These are phyloP conservation scores for Huntiella decipiens DNA, from an alignment of 2,329 filamentous ascomycete species.

Conservation along the genomic window DNA sequence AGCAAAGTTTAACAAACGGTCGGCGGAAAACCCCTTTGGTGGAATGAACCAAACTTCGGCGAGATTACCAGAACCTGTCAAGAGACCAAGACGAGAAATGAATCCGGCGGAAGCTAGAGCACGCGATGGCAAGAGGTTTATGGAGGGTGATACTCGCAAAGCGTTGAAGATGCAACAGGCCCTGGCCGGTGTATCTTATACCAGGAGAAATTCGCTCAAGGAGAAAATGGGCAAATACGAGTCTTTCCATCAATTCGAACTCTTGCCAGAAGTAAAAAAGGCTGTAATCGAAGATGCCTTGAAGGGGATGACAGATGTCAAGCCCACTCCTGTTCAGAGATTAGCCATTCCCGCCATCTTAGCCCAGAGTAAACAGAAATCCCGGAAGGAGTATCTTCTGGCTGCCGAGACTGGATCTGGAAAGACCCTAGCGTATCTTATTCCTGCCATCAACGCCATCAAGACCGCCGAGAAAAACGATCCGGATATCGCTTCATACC, in stretches of 20 bases:
- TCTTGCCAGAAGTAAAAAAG: slow-evolving; percentile 52
- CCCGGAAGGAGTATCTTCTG: slow-evolving; percentile 46
- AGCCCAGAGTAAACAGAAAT: slow-evolving; percentile 25
- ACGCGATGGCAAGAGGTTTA: slow-evolving; percentile 20
- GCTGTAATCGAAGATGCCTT: slow-evolving; percentile 58
- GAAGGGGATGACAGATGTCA: slow-evolving; percentile 51
- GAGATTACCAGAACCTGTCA: slow-evolving; percentile 15
- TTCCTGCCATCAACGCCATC: slow-evolving; percentile 68
- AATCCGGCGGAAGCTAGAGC: too few species aligned
- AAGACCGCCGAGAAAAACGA: slow-evolving; percentile 56
- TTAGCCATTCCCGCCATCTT: slow-evolving; percentile 73
- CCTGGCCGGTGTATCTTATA: slow-evolving; percentile 59
- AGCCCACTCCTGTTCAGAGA: slow-evolving; percentile 75
- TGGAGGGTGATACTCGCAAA: slow-evolving; percentile 31
- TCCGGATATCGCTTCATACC: slow-evolving; percentile 35
- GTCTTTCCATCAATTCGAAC: slow-evolving; percentile 61
- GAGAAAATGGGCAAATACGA: slow-evolving; percentile 46
- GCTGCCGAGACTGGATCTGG: slow-evolving; percentile 94
- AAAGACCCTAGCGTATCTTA: slow-evolving; percentile 82
- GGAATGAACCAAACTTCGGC: slow-evolving; percentile 37
- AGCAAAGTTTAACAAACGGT: slow-evolving; percentile 20
- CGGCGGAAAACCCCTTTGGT: slow-evolving; percentile 30
- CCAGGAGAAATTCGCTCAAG: slow-evolving; percentile 34
- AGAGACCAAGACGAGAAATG: too few species aligned
- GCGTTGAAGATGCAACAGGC: slow-evolving; percentile 87